Evolutionary conservation across 257 asterid species (phyloP).

Genomic region (Solanum sparsipilum): DNA sequence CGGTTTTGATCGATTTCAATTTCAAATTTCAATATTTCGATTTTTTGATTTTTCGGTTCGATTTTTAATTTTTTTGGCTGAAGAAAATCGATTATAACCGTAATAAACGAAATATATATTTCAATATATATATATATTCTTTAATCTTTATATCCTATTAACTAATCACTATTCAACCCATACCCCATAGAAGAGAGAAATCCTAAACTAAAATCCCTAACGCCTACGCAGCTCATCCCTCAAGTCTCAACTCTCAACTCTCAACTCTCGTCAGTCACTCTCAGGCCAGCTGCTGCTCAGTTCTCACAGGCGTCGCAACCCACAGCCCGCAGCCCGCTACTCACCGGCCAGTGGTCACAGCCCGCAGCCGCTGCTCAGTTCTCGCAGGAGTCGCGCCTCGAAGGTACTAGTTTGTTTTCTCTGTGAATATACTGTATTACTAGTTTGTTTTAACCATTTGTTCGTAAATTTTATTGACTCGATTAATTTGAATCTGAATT

Average conservation of each 20-base stretch:
- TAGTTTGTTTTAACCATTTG: not conserved
- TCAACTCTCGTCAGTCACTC: not conserved
- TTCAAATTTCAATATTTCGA: too few relatives aligned
- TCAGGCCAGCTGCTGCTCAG: not conserved
- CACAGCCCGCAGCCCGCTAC: not conserved
- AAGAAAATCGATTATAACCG: too few relatives aligned
- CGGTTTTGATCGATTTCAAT: rapidly evolving
- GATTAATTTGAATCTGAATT: not conserved
- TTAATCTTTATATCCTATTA: not conserved
- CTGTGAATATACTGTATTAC: not conserved
- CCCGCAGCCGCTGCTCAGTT: not conserved
- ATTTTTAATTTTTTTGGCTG: too few relatives aligned
- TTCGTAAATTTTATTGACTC: not conserved
- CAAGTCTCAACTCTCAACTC: not conserved
- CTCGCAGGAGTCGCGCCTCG: not conserved
- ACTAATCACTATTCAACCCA: not conserved
- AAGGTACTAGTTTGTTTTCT: not conserved
- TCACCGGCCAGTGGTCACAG: not conserved
- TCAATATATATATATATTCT: too few relatives aligned
- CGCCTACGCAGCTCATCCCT: not conserved
- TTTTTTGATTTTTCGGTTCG: too few relatives aligned
- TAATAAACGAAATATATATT: too few relatives aligned
- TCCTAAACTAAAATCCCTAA: not conserved
- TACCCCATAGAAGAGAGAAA: not conserved
- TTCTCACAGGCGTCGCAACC: not conserved